Conservation (phyloP, 2,329 filamentous ascomycete species). For the Alternaria conjuncta region DNA sequence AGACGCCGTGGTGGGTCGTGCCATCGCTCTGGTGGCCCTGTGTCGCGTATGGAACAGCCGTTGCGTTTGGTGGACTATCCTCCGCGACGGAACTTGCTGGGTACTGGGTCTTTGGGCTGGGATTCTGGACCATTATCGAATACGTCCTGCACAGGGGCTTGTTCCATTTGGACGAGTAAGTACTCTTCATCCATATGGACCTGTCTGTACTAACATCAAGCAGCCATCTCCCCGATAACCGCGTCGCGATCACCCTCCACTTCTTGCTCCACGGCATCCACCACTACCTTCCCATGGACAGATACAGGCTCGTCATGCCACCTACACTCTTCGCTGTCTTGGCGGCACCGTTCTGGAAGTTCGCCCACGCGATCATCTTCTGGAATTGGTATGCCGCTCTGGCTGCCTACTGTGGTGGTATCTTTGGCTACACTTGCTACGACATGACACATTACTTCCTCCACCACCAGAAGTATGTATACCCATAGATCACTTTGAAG, state of each 20-base stretch:
- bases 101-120: constrained; percentile 75
- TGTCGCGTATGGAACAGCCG: constrained; percentile 73
- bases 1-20: constrained; percentile 93
- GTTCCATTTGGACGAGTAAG: constrained; percentile 92
- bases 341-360: constrained; percentile 88
- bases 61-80: constrained; percentile 66
- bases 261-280: constrained; percentile 97
- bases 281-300: constrained; percentile 99
- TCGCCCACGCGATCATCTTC: constrained; percentile 81
- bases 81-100: constrained; percentile 53
- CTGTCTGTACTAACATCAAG: constrained; percentile 11
- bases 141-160: constrained; percentile 88
- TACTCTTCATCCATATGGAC: constrained; percentile 17
- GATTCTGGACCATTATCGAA: constrained; percentile 88
- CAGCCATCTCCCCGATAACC: constrained; percentile 89
- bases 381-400: constrained; percentile 85
- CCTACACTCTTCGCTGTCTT: constrained; percentile 84
- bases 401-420: constrained; percentile 82
- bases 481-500: neutral
- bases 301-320: constrained; percentile 95
- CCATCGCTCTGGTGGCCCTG: constrained; percentile 85
- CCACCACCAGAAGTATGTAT: constrained; percentile 81
- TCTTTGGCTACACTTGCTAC: constrained; percentile 96
- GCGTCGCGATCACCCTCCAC: constrained; percentile 82
- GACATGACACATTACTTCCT: constrained; percentile 99